Evolutionary conservation across 495 filamentous ascomycete genomes (phyloP), one percentile per base, ranked within the genome.

Genomic region (Elasticomyces elasticus): DNA sequence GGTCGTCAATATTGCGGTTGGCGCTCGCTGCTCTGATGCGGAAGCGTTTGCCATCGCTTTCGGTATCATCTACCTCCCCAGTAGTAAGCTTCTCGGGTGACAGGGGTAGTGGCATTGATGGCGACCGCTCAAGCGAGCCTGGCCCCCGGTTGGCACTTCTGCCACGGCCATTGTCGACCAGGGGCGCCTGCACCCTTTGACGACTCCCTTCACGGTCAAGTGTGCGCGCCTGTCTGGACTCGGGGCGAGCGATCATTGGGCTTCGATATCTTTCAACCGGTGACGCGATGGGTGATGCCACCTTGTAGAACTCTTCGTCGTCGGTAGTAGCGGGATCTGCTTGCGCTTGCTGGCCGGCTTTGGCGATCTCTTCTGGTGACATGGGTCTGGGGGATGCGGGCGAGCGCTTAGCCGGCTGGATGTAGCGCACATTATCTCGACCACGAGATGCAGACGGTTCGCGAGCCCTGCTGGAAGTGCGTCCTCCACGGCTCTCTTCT

Each of bases 341-440:
- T 30, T 31, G 52, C 19, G 54, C 57, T 42, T 55, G n/a, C 61
- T 62, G 27, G 23, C 44, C 54, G 59, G 44, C 27, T 25, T 51
- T 27, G 54, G 64, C 20, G 63, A 64, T 48, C 35, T 92, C 87
- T 59, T 94, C 86, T 0, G 87, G 87, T 0, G 88, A 90, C 89
- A 95, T 95, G 17, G 88, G 86, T 12, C 94, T 79, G 0, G 89
- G 89, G 10, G 89, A 94, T 40, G 87, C 91, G 4, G 89, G 89
- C 5, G 89, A 94, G 5, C 87, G 76, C 64, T 94, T 94, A 6
- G 86, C 84, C 26, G 89, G 84, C 35, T 81, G 85, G 57, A 88
- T 86, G 57, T 84, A 85, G 41, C 82, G 79, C 50, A 76, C 71
- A 9, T 75, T 73, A 46, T 74, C 75, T 33, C 84, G 76, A 19